These are phyloP conservation scores for Coemansia sp. DNA, from an alignment of 192 early-diverging fungal species.

Conservation along the genomic window DNA sequence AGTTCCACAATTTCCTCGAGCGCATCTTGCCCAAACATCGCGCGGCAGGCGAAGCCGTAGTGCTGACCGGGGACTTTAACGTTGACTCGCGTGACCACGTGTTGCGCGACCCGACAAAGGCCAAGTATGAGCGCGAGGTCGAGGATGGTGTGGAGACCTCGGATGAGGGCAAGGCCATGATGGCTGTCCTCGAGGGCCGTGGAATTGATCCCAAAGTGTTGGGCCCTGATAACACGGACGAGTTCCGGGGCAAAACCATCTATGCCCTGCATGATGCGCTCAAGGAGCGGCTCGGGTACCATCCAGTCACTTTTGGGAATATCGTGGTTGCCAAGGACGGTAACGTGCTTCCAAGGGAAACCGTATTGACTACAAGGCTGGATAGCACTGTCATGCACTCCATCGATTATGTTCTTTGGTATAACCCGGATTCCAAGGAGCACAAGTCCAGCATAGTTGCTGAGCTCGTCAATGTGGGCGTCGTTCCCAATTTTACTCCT, in stretches of 20 bases:
- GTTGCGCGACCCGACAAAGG: constrained; percentile 22
- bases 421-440: constrained; percentile 40
- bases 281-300: constrained; percentile 63
- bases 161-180: constrained; percentile 63
- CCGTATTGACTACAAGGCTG: constrained; percentile 60
- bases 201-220: constrained; percentile 51
- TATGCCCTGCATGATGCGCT: constrained; percentile 60
- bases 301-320: constrained; percentile 84
- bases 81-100: constrained; percentile 55
- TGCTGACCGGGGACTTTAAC: constrained; percentile 73
- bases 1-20: constrained; percentile 70
- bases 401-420: constrained; percentile 59
- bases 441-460: constrained; percentile 17
- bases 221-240: constrained; percentile 47
- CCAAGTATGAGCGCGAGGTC: constrained; percentile 49
- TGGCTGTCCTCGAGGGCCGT: constrained; percentile 55
- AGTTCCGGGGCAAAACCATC: constrained; percentile 38
- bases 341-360: constrained; percentile 58
- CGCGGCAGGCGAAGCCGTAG: constrained; percentile 57
- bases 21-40: constrained; percentile 50
- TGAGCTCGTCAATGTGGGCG: constrained; percentile 37
- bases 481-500: constrained; percentile 49
- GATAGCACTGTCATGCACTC: constrained; percentile 57
- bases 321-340: constrained; percentile 56
- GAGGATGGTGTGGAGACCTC: constrained; percentile 50